A percentile compares a stretch with the other conserved stretches of the same genome.
phyloP scores from a whole-genome alignment of 805 yeast genomes.

The Grigorovia yakushimaensis region DNA sequence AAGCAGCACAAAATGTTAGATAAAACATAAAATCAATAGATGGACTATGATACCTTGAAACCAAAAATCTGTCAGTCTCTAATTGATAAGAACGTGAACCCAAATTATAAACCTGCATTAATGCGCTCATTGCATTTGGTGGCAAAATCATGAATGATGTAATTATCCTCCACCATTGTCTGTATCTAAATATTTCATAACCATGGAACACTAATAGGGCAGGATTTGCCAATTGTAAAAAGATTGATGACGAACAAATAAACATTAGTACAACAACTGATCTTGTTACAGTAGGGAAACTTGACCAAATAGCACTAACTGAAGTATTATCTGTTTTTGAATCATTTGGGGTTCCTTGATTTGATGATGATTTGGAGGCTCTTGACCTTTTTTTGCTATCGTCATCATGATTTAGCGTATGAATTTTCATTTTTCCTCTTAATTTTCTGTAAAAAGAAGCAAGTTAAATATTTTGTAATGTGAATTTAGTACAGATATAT shows the following conservation, averaged over 20 bases:
- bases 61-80: conserved; percentile 16
- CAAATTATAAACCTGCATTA: conserved; percentile 20
- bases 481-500: too few species aligned
- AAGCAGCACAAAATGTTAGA: conserved; percentile 13
- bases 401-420: conserved; percentile 5
- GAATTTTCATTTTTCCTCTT: conserved; percentile 8
- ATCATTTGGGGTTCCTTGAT: conserved; percentile 1
- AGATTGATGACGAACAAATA: conserved; percentile 33
- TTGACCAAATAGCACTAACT: conserved; percentile 9
- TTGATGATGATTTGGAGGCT: not conserved
- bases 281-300: conserved; percentile 55
- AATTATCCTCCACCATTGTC: conserved; percentile 24
- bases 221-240: conserved; percentile 27
- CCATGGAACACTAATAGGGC: conserved; percentile 14
- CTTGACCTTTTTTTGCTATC: not conserved
- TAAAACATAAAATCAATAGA: conserved; percentile 20
- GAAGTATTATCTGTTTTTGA: conserved; percentile 3
- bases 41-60: conserved; percentile 8
- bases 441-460: too few species aligned
- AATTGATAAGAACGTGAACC: conserved; percentile 20
- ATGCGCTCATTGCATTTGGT: conserved; percentile 16
- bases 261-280: conserved; percentile 41
- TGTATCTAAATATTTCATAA: conserved; percentile 8
- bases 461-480: too few species aligned
- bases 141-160: conserved; percentile 22